A percentile compares a stretch with the other conserved stretches of the same genome.
These are phyloP conservation scores for Phytophthora ramorum DNA, from an alignment of 352 stramenopile genomes.

Conservation along the genomic window DNA sequence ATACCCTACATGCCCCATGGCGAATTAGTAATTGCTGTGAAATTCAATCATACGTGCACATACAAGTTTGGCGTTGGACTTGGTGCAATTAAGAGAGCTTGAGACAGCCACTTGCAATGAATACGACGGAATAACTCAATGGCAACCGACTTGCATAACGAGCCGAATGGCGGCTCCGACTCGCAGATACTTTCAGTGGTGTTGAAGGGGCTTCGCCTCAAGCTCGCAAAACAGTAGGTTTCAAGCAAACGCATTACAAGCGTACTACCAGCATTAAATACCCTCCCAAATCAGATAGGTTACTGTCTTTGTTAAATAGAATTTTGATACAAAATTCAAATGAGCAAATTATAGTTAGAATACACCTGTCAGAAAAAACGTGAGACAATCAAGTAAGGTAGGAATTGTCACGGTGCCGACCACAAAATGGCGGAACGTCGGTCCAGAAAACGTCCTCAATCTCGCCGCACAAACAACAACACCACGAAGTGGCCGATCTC, in stretches of 20 bases:
- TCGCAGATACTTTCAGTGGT: neutral
- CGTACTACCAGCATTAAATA: neutral
- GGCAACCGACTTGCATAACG: neutral
- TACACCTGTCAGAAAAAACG: neutral
- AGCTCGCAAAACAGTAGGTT: neutral
- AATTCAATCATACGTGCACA: no score
- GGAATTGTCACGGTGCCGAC: neutral
- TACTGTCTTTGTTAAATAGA: neutral
- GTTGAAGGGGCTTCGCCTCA: neutral
- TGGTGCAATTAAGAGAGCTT: no score
- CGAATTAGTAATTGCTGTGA: no score
- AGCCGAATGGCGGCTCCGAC: neutral
- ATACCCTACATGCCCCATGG: no score
- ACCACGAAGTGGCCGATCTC: neutral
- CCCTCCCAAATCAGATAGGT: neutral
- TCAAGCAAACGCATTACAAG: conserved; percentile 1
- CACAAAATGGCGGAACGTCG: neutral
- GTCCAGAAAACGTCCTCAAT: conserved; percentile 11
- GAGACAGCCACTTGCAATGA: no score
- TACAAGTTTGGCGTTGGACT: no score
- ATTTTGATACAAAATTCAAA: neutral
- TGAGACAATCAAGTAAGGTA: neutral
- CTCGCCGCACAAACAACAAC: neutral
- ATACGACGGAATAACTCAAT: neutral
- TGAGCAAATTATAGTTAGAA: neutral